phyloP scores from a whole-genome alignment of 2,329 filamentous ascomycete species.

The Aspergillus sp. region DNA sequence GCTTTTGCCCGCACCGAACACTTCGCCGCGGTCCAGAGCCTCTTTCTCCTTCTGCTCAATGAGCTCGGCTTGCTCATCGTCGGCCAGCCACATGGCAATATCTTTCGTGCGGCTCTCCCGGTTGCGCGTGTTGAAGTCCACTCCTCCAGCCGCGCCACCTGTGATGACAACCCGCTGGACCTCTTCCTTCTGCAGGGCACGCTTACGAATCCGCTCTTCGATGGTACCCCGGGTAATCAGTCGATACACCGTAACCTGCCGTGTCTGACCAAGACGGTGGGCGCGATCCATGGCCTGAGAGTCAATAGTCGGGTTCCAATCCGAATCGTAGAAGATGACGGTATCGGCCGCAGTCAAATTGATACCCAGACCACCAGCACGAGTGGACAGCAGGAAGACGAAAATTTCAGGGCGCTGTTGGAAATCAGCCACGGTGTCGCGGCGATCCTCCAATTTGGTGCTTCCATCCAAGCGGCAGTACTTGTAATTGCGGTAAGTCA shows the following conservation, averaged over 20 bases:
- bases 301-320: conserved; percentile 99
- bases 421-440: conserved; percentile 96
- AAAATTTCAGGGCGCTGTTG: conserved; percentile 94
- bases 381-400: conserved; percentile 92
- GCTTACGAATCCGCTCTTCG: conserved; percentile 95
- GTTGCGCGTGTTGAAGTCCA: conserved; percentile 93
- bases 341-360: conserved; percentile 96
- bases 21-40: conserved; percentile 69
- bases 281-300: conserved; percentile 99
- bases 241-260: conserved; percentile 94
- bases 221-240: conserved; percentile 96
- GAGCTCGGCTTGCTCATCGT: conserved; percentile 92
- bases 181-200: conserved; percentile 96
- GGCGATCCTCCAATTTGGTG: conserved; percentile 93
- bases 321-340: conserved; percentile 99
- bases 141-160: conserved; percentile 76
- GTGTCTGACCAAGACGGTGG: conserved; percentile 93
- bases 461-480: conserved; percentile 96
- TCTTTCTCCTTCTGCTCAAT: conserved; percentile 93
- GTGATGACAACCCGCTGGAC: conserved; percentile 96
- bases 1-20: conserved; percentile 60
- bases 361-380: conserved; percentile 96
- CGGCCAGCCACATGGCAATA: conserved; percentile 97
- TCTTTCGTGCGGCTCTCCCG: conserved; percentile 95
- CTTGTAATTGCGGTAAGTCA: conserved; percentile 98